phyloP scores from a whole-genome alignment of 352 stramenopile genomes.

The Globisporangium paroecandrum region DNA sequence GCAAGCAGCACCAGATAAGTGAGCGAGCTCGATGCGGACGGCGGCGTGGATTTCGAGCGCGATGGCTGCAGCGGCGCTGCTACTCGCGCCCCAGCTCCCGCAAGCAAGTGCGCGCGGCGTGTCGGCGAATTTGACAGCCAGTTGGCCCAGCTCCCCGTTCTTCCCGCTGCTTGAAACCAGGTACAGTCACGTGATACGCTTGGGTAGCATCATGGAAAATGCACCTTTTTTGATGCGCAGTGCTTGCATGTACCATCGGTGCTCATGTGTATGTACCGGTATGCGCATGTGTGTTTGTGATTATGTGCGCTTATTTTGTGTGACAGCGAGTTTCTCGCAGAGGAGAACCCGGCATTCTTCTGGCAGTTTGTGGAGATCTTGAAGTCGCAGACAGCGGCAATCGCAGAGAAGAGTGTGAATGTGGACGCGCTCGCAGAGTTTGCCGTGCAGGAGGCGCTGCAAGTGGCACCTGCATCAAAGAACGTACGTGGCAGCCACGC shows the following conservation, averaged over 20 bases:
- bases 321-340: constrained; percentile 69
- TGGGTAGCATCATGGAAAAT: neutral
- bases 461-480: constrained; percentile 57
- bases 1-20: neutral
- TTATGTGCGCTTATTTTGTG: neutral
- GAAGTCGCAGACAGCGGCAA: constrained; percentile 24
- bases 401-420: constrained; percentile 34
- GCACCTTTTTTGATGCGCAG: neutral
- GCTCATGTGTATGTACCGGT: neutral
- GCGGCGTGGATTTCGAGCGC: constrained; percentile 20
- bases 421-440: constrained; percentile 49
- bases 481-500: constrained; percentile 32
- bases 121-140: constrained; percentile 56
- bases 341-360: constrained; percentile 76
- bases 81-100: constrained; percentile 17
- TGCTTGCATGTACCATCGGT: neutral
- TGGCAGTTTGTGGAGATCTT: constrained; percentile 70
- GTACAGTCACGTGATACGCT: constrained; percentile 16
- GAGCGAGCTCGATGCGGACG: constrained; percentile 11
- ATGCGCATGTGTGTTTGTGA: neutral
- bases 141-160: constrained; percentile 52
- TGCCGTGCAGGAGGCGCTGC: constrained; percentile 48
- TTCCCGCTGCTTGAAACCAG: constrained; percentile 60
- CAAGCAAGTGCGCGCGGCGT: constrained; percentile 30
- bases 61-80: constrained; percentile 20